phyloP scores from a whole-genome alignment of 1,284 basidiomycete genomes.

The Trametes hirsuta region DNA sequence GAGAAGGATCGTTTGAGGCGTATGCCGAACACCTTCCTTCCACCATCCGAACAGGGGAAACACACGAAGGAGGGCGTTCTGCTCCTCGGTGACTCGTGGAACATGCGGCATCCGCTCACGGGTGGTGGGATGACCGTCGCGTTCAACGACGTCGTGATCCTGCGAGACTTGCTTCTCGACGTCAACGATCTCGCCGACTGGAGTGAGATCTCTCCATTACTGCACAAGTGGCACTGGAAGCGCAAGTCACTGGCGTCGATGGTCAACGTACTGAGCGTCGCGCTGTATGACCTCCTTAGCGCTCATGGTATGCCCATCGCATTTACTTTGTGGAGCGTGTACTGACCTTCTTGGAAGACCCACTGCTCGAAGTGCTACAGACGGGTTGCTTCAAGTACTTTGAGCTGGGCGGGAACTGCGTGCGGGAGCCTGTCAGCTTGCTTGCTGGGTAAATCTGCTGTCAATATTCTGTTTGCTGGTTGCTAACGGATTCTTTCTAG shows the following conservation, averaged over 20 bases:
- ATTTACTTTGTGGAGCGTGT: not conserved
- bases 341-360: constrained; percentile 49
- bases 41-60: constrained; percentile 73
- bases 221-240: constrained; percentile 83
- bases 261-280: constrained; percentile 89
- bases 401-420: constrained; percentile 88
- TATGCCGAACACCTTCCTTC: constrained; percentile 97
- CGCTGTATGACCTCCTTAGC: constrained; percentile 90
- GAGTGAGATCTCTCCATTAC: constrained; percentile 56
- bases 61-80: constrained; percentile 74
- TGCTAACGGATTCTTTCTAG: constrained; percentile 30
- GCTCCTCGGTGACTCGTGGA: constrained; percentile 95
- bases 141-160: constrained; percentile 79
- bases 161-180: constrained; percentile 63
- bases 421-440: constrained; percentile 87
- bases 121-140: constrained; percentile 98
- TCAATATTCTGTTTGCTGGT: no score
- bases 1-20: constrained; percentile 76
- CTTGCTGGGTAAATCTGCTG: constrained; percentile 68
- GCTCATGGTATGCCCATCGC: constrained; percentile 68
- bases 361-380: constrained; percentile 81
- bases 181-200: constrained; percentile 62
- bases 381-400: constrained; percentile 99
- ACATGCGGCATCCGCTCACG: constrained; percentile 98
- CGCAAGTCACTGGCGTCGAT: constrained; percentile 83